A percentile compares a stretch with the other conserved stretches of the same genome.
Conservation (phyloP, 805 yeast genomes). For the Hanseniaspora taiwanica region DNA sequence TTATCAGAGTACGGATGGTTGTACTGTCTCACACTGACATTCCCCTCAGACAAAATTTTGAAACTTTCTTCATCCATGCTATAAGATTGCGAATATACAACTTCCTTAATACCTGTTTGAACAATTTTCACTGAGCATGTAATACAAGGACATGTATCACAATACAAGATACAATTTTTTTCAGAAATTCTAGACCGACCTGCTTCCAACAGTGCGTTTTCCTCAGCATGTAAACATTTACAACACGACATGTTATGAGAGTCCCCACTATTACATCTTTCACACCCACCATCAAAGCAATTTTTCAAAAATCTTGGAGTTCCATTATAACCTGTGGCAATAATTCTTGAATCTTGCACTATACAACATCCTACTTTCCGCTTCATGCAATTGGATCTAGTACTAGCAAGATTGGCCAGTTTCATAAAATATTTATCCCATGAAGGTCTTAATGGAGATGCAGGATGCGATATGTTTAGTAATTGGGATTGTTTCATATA, state of each 20-base stretch:
- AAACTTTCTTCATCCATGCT: conserved; percentile 80
- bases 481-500: conserved; percentile 1
- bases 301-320: conserved; percentile 81
- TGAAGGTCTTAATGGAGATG: conserved; percentile 45
- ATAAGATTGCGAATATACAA: conserved; percentile 83
- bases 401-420: conserved; percentile 84
- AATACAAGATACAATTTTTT: conserved; percentile 51
- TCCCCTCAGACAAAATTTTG: conserved; percentile 59
- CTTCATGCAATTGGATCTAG: conserved; percentile 92
- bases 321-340: conserved; percentile 96
- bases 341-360: conserved; percentile 70
- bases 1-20: conserved; percentile 7
- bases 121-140: conserved; percentile 93
- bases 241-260: conserved; percentile 71
- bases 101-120: conserved; percentile 83
- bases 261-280: conserved; percentile 65
- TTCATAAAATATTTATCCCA: conserved; percentile 98
- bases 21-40: conserved; percentile 55
- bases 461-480: not conserved
- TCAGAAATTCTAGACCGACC: conserved; percentile 75
- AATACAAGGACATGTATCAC: conserved; percentile 95
- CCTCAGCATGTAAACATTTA: conserved; percentile 92
- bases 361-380: conserved; percentile 94
- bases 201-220: conserved; percentile 86
- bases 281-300: conserved; percentile 94